Conservation (phyloP, 441 rosid species). For the Arabidopsis hybrid region DNA sequence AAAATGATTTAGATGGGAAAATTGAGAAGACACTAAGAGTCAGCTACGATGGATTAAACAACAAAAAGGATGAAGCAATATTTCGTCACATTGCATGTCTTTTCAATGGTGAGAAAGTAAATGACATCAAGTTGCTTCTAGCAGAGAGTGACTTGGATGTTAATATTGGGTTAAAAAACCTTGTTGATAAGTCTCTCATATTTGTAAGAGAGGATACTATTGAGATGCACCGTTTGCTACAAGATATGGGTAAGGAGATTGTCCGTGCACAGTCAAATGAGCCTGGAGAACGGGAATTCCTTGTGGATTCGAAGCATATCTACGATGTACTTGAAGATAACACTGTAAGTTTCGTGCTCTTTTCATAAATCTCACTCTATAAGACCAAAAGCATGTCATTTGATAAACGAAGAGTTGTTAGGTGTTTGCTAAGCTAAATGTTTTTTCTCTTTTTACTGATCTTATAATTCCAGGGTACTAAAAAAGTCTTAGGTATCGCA, state of each 20-base stretch:
- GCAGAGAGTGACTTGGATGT: not conserved
- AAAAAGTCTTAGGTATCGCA: not conserved
- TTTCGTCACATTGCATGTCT: slow-evolving; percentile 25
- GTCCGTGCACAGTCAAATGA: not conserved
- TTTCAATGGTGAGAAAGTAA: not conserved
- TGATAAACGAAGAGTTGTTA: no score
- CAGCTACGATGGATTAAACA: not conserved
- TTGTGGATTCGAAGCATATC: no score
- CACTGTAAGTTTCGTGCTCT: not conserved
- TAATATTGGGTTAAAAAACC: not conserved
- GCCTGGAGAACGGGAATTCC: not conserved
- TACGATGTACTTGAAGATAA: not conserved
- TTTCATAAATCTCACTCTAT: no score
- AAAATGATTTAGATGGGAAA: rapidly evolving
- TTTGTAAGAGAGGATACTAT: not conserved
- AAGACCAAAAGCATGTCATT: no score
- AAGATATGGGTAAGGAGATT: not conserved
- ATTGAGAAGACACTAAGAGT: not conserved
- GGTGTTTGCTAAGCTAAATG: not conserved
- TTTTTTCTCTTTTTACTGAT: not conserved
- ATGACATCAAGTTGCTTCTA: not conserved
- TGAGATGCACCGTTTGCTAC: not conserved
- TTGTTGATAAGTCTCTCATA: slow-evolving; percentile 12
- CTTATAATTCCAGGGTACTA: not conserved
- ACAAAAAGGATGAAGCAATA: not conserved